Evolutionary conservation across 2,329 filamentous ascomycete genomes (phyloP).

Genomic region (Aspergillus arachidicola): DNA sequence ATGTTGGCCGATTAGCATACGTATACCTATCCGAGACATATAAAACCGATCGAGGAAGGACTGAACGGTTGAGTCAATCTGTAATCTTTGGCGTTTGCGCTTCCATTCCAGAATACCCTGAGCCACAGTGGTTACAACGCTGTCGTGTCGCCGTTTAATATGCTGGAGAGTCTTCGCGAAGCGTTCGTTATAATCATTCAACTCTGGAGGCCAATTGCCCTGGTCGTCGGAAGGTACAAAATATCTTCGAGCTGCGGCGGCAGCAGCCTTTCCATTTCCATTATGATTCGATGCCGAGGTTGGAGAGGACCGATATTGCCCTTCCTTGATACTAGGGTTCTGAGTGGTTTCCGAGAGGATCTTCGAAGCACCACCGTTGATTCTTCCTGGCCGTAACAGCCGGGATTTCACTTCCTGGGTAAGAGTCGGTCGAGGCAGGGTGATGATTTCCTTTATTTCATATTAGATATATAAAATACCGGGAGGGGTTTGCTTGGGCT

Average conservation of each 20-base stretch:
- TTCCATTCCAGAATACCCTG: conserved; percentile 99
- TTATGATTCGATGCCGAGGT: conserved; percentile 45
- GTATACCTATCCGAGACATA: conserved; percentile 98
- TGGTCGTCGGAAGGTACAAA: conserved; percentile 90
- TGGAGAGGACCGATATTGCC: conserved; percentile 68
- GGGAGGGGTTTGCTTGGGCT: not conserved
- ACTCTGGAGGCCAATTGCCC: conserved; percentile 87
- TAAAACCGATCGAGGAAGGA: conserved; percentile 98
- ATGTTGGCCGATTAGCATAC: conserved; percentile 98
- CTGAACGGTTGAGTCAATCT: conserved; percentile 97
- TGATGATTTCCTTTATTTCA: conserved; percentile 75
- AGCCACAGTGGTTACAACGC: conserved; percentile 96
- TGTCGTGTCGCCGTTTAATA: conserved; percentile 94
- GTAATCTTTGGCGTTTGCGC: conserved; percentile 91
- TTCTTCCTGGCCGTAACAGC: conserved; percentile 60
- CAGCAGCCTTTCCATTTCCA: conserved; percentile 55
- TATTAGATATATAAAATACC: conserved; percentile 20
- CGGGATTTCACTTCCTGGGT: conserved; percentile 75
- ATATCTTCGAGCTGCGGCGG: conserved; percentile 66
- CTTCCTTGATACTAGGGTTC: conserved; percentile 85
- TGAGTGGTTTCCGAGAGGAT: conserved; percentile 80
- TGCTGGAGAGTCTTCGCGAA: conserved; percentile 87
- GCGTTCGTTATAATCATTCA: conserved; percentile 89
- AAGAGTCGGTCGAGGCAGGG: conserved; percentile 75
- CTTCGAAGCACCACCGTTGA: conserved; percentile 60